phyloP scores from a whole-genome alignment of 805 yeast genomes.

The Wilhelminamyces savonicus region DNA sequence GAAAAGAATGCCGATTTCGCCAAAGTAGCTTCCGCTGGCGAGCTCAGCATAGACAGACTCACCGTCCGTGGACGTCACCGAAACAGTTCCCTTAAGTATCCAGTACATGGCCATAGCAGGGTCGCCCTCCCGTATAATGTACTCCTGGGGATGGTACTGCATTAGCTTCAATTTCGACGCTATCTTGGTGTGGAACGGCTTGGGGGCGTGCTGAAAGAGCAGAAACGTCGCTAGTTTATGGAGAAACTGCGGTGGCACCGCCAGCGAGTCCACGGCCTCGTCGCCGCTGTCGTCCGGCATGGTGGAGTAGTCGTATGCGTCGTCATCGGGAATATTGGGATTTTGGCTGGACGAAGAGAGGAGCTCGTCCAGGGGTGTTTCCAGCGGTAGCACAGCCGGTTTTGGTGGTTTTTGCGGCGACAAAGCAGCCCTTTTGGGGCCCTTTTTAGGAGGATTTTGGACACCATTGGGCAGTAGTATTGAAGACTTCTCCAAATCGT shows the following conservation, averaged over 20 bases:
- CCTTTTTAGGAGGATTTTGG: too few relatives aligned
- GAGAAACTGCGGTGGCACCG: slow-evolving; percentile 50
- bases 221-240: slow-evolving; percentile 53
- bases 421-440: too few relatives aligned
- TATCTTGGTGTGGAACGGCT: slow-evolving; percentile 52
- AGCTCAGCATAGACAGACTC: slow-evolving; percentile 70
- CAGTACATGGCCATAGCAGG: slow-evolving; percentile 74
- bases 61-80: slow-evolving; percentile 73
- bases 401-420: too few relatives aligned
- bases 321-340: slow-evolving; percentile 4
- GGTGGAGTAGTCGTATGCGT: slow-evolving; percentile 6
- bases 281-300: slow-evolving; percentile 5
- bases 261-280: slow-evolving; percentile 5
- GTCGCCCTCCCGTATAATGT: slow-evolving; percentile 65
- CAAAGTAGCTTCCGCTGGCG: slow-evolving; percentile 65
- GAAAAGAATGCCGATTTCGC: slow-evolving; percentile 73
- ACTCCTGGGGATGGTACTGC: slow-evolving; percentile 62
- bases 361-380: too few relatives aligned
- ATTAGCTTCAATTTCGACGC: slow-evolving; percentile 52
- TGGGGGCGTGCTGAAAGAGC: slow-evolving; percentile 62
- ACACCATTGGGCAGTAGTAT: too few relatives aligned
- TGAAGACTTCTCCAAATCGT: too few relatives aligned
- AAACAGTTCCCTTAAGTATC: slow-evolving; percentile 70
- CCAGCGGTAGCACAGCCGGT: too few relatives aligned
- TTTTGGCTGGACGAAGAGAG: neutral